These are phyloP conservation scores for Westerdykella ornata DNA, from an alignment of 2,329 filamentous ascomycete species.

Conservation along the genomic window DNA sequence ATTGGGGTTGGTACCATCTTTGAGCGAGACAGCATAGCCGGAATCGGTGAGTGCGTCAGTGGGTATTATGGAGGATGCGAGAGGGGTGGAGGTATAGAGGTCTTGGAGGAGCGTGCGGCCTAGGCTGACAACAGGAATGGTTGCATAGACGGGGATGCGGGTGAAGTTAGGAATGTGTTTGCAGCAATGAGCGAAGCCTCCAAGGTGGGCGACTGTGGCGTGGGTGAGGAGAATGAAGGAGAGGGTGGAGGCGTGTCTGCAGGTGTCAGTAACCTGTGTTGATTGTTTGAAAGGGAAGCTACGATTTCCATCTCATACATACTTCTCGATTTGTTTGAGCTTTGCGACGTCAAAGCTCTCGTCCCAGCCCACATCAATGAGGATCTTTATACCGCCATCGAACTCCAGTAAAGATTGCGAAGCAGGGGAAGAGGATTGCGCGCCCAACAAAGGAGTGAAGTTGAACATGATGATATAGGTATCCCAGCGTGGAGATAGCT, in stretches of 20 bases:
- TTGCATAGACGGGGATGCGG: constrained; percentile 90
- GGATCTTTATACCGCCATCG: constrained; percentile 90
- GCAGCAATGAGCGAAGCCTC: constrained; percentile 93
- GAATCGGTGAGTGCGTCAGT: constrained; percentile 64
- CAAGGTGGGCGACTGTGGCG: constrained; percentile 83
- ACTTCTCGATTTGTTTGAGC: constrained; percentile 87
- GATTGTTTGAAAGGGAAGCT: constrained; percentile 6
- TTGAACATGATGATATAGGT: constrained; percentile 67
- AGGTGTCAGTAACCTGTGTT: constrained; percentile 4
- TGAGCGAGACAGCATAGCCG: constrained; percentile 48
- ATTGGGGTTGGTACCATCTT: constrained; percentile 36
- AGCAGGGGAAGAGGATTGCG: constrained; percentile 76
- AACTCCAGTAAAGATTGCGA: constrained; percentile 95
- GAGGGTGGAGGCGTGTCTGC: constrained; percentile 79
- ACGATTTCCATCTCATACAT: constrained; percentile 27
- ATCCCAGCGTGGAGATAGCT: background rate
- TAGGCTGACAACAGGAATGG: constrained; percentile 84
- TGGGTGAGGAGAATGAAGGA: constrained; percentile 93
- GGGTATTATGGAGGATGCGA: constrained; percentile 79
- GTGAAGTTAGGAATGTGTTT: constrained; percentile 90
- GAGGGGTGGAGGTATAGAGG: constrained; percentile 79
- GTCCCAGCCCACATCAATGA: constrained; percentile 95
- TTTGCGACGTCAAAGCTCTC: constrained; percentile 77
- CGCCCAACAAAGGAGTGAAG: constrained; percentile 86
- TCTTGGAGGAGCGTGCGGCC: constrained; percentile 88